A percentile compares a stretch with the other conserved stretches of the same genome.
Conservation (phyloP, 129 eudicot genomes). For the Tagetes erecta region DNA sequence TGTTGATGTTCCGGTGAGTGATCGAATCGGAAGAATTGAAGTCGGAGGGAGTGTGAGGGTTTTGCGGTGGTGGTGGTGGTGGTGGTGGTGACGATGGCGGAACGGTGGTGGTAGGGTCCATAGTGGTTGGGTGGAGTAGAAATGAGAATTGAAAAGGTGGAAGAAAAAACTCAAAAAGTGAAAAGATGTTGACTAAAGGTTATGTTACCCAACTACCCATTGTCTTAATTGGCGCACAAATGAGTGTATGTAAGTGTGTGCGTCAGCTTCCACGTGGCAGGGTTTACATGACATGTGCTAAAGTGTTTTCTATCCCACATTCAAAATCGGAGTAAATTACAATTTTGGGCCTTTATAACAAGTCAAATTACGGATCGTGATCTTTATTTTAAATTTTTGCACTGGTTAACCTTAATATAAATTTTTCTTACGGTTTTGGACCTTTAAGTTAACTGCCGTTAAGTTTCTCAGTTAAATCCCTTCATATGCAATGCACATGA, state of each 20-base stretch:
- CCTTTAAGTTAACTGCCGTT: no score
- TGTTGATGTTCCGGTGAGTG: conserved; percentile 17
- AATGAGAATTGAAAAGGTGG: conserved; percentile 6
- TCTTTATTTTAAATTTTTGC: no score
- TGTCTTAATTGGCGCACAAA: neutral
- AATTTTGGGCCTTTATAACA: no score
- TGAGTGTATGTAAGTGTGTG: no score
- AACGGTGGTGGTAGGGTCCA: conserved; percentile 39
- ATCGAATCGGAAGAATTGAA: neutral
- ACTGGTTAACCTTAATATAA: no score
- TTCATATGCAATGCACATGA: no score
- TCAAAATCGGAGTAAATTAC: no score
- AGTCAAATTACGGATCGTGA: no score
- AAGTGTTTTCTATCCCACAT: no score
- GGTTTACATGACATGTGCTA: no score
- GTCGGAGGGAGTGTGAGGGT: conserved; percentile 29
- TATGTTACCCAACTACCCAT: neutral
- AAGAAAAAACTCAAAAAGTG: neutral
- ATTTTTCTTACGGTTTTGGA: no score
- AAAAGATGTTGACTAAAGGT: conserved; percentile 17
- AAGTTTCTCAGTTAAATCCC: no score
- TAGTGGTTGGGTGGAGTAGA: conserved; percentile 15
- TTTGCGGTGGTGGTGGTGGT: conserved; percentile 29
- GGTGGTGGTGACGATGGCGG: conserved; percentile 21
- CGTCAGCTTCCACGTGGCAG: neutral